Evolutionary conservation across 129 eudicot genomes (phyloP).

Genomic region (Flaveria ramosissima): DNA sequence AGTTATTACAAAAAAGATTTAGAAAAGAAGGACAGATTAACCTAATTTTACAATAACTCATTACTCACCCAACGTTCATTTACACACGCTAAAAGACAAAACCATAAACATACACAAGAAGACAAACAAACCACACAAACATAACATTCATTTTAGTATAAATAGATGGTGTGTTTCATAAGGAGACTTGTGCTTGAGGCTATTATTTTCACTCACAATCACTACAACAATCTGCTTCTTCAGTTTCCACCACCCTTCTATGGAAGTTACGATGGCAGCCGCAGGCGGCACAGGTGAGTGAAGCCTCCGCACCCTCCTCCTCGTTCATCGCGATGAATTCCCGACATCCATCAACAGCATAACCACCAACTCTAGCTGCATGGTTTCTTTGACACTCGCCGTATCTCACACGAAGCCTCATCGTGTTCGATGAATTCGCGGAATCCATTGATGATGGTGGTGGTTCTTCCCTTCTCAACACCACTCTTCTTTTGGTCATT

Average conservation of each 20-base stretch:
- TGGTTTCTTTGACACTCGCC: conserved; percentile 86
- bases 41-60: conserved; percentile 38
- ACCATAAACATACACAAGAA: conserved; percentile 36
- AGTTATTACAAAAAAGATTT: background rate
- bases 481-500: conserved; percentile 61
- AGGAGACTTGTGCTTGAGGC: conserved; percentile 12
- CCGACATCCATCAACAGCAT: conserved; percentile 84
- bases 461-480: conserved; percentile 47
- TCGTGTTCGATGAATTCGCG: conserved; percentile 45
- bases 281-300: conserved; percentile 78
- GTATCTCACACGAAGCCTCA: conserved; percentile 61
- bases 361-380: conserved; percentile 79
- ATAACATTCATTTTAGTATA: conserved; percentile 33
- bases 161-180: conserved; percentile 33
- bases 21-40: conserved; percentile 21
- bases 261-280: conserved; percentile 93
- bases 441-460: conserved; percentile 26
- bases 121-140: conserved; percentile 31
- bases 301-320: conserved; percentile 50
- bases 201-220: conserved; percentile 36
- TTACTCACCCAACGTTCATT: conserved; percentile 37
- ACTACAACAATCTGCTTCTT: conserved; percentile 44
- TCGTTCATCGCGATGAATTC: conserved; percentile 59
- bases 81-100: conserved; percentile 44
- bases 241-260: conserved; percentile 60